phyloP scores from a whole-genome alignment of 768 basidiomycete species.

The Trametes gibbosa region DNA sequence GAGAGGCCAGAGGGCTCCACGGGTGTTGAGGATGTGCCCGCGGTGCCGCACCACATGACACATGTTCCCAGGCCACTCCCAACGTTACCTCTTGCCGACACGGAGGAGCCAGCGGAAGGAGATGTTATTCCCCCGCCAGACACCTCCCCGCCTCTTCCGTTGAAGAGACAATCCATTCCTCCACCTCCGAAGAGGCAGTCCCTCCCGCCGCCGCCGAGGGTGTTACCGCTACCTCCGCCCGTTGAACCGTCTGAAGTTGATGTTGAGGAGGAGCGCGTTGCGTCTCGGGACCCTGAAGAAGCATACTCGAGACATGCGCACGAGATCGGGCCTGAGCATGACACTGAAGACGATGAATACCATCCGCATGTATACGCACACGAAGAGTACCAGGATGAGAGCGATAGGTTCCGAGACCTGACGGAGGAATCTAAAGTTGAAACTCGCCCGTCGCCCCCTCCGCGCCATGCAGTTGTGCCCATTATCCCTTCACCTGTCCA shows the following conservation, averaged over 20 bases:
- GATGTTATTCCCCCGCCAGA: constrained; percentile 5
- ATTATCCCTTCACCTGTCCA: background rate
- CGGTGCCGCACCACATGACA: constrained; percentile 19
- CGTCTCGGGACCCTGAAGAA: background rate
- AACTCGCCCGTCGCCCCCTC: constrained; percentile 16
- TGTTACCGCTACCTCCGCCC: constrained; percentile 2
- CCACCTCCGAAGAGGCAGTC: constrained; percentile 10
- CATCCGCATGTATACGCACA: background rate
- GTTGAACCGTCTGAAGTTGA: background rate
- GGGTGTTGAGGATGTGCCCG: constrained; percentile 18
- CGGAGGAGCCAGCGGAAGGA: background rate
- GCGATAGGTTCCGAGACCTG: background rate
- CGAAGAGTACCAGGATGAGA: background rate
- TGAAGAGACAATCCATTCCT: background rate
- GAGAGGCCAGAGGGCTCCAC: constrained; percentile 7
- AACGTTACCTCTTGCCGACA: background rate
- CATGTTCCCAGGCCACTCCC: constrained; percentile 8
- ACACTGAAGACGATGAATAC: constrained; percentile 1
- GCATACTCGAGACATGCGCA: constrained; percentile 3
- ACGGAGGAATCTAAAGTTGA: background rate
- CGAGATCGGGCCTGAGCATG: constrained; percentile 7
- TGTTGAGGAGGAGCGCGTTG: background rate
- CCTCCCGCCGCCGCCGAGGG: constrained; percentile 8
- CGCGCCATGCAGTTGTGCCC: constrained; percentile 9
- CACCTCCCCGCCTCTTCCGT: background rate